Conservation (phyloP, 1,139 yeast species). For the Diutina scorzettiae region DNA sequence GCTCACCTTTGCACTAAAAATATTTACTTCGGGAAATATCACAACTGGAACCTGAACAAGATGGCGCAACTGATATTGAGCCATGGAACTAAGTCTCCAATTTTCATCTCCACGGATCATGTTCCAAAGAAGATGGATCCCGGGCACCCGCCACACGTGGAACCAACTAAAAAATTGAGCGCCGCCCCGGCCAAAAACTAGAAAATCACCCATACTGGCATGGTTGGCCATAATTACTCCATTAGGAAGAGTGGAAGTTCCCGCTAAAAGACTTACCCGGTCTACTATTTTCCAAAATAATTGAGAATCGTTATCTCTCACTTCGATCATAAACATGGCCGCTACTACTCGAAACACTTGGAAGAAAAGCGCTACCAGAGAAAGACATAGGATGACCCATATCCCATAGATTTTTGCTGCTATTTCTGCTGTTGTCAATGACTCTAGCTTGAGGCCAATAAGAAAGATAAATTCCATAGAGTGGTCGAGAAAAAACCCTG, state of each 20-base stretch:
- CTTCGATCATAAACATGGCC: neutral
- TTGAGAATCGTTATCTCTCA: no score
- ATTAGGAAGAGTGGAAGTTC: neutral
- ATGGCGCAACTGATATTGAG: constrained; percentile 16
- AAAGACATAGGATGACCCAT: neutral
- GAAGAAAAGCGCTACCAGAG: neutral
- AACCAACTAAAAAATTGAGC: constrained; percentile 49
- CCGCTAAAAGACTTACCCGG: neutral
- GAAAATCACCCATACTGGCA: neutral
- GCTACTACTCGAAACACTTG: neutral
- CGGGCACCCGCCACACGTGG: constrained; percentile 44
- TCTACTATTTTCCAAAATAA: neutral
- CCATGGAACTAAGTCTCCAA: constrained; percentile 39
- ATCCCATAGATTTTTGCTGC: neutral
- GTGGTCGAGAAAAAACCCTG: no score
- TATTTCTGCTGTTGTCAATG: neutral
- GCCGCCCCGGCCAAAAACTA: neutral
- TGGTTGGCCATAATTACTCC: neutral
- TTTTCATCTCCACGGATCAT: constrained; percentile 46
- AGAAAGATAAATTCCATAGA: neutral
- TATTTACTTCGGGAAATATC: constrained; percentile 65
- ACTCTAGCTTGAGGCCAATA: neutral
- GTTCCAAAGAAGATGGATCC: constrained; percentile 26
- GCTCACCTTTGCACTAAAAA: constrained; percentile 36
- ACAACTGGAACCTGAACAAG: constrained; percentile 29